Evolutionary conservation across 208 protist species (phyloP).

Genomic region (Novymonas esmeraldas): DNA sequence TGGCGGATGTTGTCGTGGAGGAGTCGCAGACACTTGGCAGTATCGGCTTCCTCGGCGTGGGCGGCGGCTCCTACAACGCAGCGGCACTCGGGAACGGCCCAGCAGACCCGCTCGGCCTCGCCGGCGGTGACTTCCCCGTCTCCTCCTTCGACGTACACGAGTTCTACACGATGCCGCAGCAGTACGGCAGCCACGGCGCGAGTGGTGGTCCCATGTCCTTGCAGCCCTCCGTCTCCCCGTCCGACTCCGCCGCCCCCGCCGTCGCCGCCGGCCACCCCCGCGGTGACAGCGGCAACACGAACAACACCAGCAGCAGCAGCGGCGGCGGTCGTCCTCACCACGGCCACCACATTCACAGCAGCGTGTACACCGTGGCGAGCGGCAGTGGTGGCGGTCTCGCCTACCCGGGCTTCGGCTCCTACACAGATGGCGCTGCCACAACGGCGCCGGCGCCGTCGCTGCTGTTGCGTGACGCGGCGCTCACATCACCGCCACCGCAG

Average conservation of each 20-base stretch:
- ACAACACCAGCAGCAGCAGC: neutral
- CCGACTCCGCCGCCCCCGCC: neutral
- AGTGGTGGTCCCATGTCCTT: too few species aligned
- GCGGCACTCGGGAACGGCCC: neutral
- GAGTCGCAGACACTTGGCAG: neutral
- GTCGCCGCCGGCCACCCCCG: neutral
- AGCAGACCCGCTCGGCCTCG: neutral
- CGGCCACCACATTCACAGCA: too few species aligned
- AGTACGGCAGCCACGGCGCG: constrained; percentile 1
- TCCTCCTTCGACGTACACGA: neutral
- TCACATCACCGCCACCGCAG: neutral
- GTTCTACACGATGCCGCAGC: constrained; percentile 12
- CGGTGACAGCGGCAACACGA: neutral
- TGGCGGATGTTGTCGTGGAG: neutral
- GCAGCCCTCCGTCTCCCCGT: too few species aligned
- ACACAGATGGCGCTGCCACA: neutral
- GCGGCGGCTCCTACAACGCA: neutral
- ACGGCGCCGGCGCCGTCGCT: too few species aligned
- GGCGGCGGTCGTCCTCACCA: too few species aligned
- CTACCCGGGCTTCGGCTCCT: neutral
- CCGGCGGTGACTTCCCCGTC: neutral
- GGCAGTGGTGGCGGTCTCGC: neutral
- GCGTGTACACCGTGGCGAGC: neutral
- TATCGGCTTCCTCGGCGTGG: neutral
- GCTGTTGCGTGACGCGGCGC: neutral